Evolutionary conservation across 1,284 basidiomycete genomes (phyloP).

Genomic region (Mrakiaceae sp.): DNA sequence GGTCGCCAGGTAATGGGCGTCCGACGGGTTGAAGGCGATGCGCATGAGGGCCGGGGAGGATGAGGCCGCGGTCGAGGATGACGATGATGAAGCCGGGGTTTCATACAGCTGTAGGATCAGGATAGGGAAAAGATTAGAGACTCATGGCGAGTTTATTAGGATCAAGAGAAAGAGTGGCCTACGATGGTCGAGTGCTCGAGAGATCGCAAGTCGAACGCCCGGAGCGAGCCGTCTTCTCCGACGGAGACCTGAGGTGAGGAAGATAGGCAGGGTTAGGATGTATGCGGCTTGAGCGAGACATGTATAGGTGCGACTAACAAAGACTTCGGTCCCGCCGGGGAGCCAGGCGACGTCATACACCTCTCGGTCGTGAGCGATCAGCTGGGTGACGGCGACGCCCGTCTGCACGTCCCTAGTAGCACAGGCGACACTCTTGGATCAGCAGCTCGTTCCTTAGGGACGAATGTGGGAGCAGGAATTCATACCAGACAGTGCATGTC

Average conservation of each 20-base stretch:
- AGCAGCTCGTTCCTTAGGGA: not conserved
- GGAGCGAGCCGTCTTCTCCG: slow-evolving; percentile 89
- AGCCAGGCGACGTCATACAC: slow-evolving; percentile 97
- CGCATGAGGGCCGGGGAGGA: slow-evolving; percentile 56
- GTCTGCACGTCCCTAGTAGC: slow-evolving; percentile 66
- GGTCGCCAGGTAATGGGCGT: slow-evolving; percentile 84
- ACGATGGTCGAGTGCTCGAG: slow-evolving; percentile 86
- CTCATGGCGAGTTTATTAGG: not conserved
- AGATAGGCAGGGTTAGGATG: too few species aligned
- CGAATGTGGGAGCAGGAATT: not conserved
- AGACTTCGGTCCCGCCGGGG: slow-evolving; percentile 88
- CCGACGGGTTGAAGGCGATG: slow-evolving; percentile 74
- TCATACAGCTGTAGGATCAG: slow-evolving; percentile 55
- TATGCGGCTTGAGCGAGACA: too few species aligned
- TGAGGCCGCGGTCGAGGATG: slow-evolving; percentile 31
- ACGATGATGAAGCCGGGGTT: slow-evolving; percentile 47
- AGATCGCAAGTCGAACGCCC: slow-evolving; percentile 91
- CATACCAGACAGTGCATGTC: slow-evolving; percentile 66
- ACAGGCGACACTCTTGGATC: too few species aligned
- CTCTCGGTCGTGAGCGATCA: slow-evolving; percentile 96
- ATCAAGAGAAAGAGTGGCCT: not conserved
- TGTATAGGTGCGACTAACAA: too few species aligned
- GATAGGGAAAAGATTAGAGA: slow-evolving; percentile 30
- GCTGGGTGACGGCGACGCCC: slow-evolving; percentile 87
- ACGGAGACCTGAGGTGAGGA: slow-evolving; percentile 55